Evolutionary conservation across 169 alveolate species (phyloP).

Genomic region (Blepharisma undulans): DNA sequence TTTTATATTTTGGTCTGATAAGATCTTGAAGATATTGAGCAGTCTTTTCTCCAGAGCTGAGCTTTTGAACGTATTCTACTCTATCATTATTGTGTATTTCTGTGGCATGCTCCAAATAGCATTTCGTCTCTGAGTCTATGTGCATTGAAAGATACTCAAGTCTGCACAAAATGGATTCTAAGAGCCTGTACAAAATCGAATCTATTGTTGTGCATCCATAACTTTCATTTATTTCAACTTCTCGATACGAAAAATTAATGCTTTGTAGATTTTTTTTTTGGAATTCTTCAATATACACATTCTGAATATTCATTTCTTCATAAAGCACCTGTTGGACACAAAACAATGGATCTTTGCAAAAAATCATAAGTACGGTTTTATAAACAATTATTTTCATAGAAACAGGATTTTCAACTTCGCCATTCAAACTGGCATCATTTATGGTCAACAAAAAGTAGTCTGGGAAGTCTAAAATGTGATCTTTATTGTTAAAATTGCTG

Average conservation of each 20-base stretch:
- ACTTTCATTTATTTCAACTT: not conserved
- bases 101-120: not conserved
- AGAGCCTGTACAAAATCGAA: not conserved
- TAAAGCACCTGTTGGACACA: not conserved
- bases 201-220: conserved; percentile 14
- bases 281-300: not conserved
- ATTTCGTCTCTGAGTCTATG: not conserved
- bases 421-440: not conserved
- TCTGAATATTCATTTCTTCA: not conserved
- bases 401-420: not conserved
- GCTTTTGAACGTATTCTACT: not conserved
- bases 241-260: not conserved
- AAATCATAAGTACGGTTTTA: not conserved
- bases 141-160: not conserved
- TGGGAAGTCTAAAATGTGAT: not conserved
- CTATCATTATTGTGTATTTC: not conserved
- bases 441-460: conserved; percentile 10
- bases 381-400: conserved; percentile 16
- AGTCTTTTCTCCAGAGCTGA: not conserved
- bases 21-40: not conserved
- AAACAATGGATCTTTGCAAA: not conserved
- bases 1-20: not conserved
- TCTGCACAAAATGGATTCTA: conserved; percentile 16
- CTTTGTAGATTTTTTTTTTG: not conserved
- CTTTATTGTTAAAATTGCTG: not conserved